A percentile compares a stretch with the other conserved stretches of the same genome.
Conservation (phyloP, 345 rosid genomes). For the Euclidium syriacum region DNA sequence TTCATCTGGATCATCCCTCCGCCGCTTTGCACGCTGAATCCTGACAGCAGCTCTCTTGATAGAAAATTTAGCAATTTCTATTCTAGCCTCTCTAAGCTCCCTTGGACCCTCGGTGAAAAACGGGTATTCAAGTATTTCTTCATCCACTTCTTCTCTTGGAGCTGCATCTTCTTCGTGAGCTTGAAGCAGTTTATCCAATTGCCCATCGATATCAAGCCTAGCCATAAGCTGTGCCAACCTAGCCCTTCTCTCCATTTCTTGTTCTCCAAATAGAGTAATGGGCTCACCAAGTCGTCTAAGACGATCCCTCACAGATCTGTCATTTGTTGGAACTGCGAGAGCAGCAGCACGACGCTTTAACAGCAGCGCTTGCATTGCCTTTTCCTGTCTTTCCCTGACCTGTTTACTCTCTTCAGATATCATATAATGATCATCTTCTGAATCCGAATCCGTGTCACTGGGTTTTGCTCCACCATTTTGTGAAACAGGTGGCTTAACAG, state of each 20-base stretch:
- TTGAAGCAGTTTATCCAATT: conserved; percentile 73
- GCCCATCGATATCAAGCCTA: conserved; percentile 74
- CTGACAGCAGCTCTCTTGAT: conserved; percentile 61
- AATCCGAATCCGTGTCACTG: conserved; percentile 56
- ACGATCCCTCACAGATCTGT: conserved; percentile 80
- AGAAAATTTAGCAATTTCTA: conserved; percentile 70
- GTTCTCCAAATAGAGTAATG: conserved; percentile 87
- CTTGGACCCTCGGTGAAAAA: conserved; percentile 80
- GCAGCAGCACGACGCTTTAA: conserved; percentile 92
- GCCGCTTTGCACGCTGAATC: conserved; percentile 61
- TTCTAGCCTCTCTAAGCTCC: conserved; percentile 68
- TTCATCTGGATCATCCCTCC: conserved; percentile 91
- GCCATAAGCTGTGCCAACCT: conserved; percentile 86
- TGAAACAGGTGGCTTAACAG: conserved; percentile 44
- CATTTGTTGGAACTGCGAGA: conserved; percentile 95
- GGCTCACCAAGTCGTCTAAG: conserved; percentile 91
- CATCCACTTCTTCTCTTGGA: conserved; percentile 50
- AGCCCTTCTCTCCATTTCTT: conserved; percentile 96
- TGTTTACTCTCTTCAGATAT: conserved; percentile 65
- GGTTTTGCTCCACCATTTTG: conserved; percentile 54
- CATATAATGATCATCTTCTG: conserved; percentile 57
- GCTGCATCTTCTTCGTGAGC: conserved; percentile 85
- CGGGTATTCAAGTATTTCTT: conserved; percentile 64
- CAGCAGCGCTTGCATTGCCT: conserved; percentile 72
- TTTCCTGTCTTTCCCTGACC: conserved; percentile 81